Evolutionary conservation across 805 yeast species (phyloP).

Genomic region (Starmerella tilneyi): DNA sequence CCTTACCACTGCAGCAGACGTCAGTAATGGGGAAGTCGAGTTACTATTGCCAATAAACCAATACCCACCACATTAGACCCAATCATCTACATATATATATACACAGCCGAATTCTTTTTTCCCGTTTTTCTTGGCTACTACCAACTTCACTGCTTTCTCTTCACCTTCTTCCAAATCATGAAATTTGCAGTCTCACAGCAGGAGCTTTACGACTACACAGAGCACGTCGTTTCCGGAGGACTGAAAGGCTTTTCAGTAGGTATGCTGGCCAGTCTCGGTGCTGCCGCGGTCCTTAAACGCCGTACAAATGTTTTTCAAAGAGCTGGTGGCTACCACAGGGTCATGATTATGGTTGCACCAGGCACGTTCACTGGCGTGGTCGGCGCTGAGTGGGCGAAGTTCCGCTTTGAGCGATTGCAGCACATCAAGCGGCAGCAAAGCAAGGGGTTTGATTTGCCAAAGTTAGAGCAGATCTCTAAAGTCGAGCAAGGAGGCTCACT

Average conservation of each 20-base stretch:
- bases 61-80: no score
- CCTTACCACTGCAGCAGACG: conserved; percentile 4
- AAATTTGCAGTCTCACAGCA: conserved; percentile 56
- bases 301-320: conserved; percentile 18
- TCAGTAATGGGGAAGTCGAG: neutral
- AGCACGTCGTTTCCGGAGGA: conserved; percentile 51
- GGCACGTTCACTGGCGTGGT: conserved; percentile 53
- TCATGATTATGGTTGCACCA: conserved; percentile 60
- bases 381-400: conserved; percentile 61
- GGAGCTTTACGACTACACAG: conserved; percentile 55
- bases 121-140: neutral
- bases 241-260: conserved; percentile 51
- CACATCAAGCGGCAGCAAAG: conserved; percentile 32
- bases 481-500: neutral
- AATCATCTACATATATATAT: no score
- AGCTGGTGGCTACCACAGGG: conserved; percentile 32
- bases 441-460: neutral
- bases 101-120: no score
- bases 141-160: neutral
- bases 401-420: conserved; percentile 48
- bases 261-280: conserved; percentile 42
- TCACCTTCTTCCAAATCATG: conserved; percentile 35
- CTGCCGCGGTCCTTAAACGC: conserved; percentile 41
- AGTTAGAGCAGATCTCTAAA: neutral
- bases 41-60: neutral